Percentiles rank a stretch among this genome's conserved stretches.
Evolutionary conservation across 805 yeast species (phyloP).

Genomic region (Schizosaccharomyces osmophilus): DNA sequence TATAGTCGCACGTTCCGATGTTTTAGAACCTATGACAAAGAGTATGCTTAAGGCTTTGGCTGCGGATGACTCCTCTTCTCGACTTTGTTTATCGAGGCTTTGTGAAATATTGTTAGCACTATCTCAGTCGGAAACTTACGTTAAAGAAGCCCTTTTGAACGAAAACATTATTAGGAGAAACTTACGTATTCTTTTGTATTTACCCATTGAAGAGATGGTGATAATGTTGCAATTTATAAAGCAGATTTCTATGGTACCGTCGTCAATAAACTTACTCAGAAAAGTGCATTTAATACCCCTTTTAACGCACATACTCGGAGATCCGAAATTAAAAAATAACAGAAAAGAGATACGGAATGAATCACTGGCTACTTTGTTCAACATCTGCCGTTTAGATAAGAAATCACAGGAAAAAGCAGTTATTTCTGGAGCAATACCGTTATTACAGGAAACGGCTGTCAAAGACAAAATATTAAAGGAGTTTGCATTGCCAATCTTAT

Average conservation of each 20-base stretch:
- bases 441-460: conserved; percentile 18
- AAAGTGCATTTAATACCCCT: conserved; percentile 21
- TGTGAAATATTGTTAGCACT: conserved; percentile 20
- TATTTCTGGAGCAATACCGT: conserved; percentile 23
- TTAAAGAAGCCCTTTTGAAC: conserved; percentile 13
- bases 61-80: conserved; percentile 3
- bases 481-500: conserved; percentile 27
- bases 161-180: conserved; percentile 15
- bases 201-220: conserved; percentile 16
- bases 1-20: conserved; percentile 20
- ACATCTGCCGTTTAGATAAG: conserved; percentile 26
- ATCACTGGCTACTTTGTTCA: conserved; percentile 26
- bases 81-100: conserved; percentile 13
- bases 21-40: conserved; percentile 17
- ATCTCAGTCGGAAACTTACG: conserved; percentile 24
- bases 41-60: conserved; percentile 15
- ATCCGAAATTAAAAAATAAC: conserved; percentile 5
- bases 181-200: conserved; percentile 10
- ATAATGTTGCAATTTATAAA: conserved; percentile 22
- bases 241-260: conserved; percentile 12
- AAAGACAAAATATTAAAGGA: conserved; percentile 24
- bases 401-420: conserved; percentile 23
- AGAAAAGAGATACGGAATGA: conserved; percentile 22
- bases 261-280: conserved; percentile 12
- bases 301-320: conserved; percentile 15